Percentiles rank a stretch among this genome's conserved stretches.
Evolutionary conservation across 306 rosid genomes (phyloP).

Genomic region (Vigna radiata): DNA sequence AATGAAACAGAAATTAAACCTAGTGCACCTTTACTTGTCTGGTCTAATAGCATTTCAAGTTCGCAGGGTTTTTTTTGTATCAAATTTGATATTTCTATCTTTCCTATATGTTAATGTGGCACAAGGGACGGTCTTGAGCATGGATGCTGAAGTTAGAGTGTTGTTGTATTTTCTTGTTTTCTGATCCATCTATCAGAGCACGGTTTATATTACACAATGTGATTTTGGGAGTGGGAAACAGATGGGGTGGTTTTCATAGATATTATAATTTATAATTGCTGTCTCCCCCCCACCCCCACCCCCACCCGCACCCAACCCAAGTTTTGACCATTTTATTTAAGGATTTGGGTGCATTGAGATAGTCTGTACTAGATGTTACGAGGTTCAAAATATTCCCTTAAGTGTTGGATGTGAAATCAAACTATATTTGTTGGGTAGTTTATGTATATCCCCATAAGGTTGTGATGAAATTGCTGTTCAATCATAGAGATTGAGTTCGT

Average conservation of each 20-base stretch:
- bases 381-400: constrained; percentile 12
- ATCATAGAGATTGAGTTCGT: constrained; percentile 11
- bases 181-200: not conserved
- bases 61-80: not conserved
- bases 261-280: not conserved
- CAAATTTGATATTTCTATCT: not conserved
- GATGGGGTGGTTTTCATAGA: not conserved
- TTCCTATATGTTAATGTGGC: constrained; percentile 1
- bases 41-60: not conserved
- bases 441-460: not conserved
- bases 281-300: no score
- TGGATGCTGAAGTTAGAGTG: not conserved
- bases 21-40: not conserved
- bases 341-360: not conserved
- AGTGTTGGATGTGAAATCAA: not conserved
- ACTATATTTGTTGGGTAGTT: constrained; percentile 10
- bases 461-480: constrained; percentile 1
- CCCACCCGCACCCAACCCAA: not conserved
- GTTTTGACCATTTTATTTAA: not conserved
- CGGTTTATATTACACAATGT: not conserved
- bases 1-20: not conserved
- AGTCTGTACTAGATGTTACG: not conserved
- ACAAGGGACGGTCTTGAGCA: not conserved
- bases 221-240: constrained; percentile 1
- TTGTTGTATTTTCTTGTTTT: not conserved